These are phyloP conservation scores for Kazachstania bromeliacearum DNA, from an alignment of 805 yeast genomes.

Conservation along the genomic window DNA sequence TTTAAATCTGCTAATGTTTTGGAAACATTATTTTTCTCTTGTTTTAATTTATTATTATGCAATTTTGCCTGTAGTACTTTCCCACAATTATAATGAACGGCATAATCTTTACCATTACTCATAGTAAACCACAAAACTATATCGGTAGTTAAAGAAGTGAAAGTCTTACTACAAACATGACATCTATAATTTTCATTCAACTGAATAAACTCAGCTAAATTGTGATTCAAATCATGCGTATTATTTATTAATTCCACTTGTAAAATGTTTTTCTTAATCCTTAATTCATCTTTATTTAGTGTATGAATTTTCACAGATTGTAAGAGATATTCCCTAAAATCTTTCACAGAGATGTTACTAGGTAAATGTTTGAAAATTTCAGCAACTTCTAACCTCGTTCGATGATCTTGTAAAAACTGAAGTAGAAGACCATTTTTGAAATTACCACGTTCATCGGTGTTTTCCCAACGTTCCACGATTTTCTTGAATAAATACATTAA, in stretches of 20 bases:
- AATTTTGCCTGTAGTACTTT: constrained; percentile 14
- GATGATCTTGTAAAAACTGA: constrained; percentile 21
- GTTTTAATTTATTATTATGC: constrained; percentile 5
- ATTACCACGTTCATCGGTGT: constrained; percentile 11
- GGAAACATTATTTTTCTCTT: not conserved
- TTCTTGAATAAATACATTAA: constrained; percentile 34
- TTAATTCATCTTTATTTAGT: constrained; percentile 31
- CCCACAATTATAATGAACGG: constrained; percentile 24
- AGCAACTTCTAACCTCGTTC: constrained; percentile 14
- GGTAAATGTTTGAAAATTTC: constrained; percentile 45
- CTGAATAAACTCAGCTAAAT: constrained; percentile 30
- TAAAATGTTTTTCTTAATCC: constrained; percentile 39
- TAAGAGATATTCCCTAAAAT: constrained; percentile 37
- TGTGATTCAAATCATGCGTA: constrained; percentile 35
- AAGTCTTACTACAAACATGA: constrained; percentile 42
- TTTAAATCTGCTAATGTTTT: not conserved
- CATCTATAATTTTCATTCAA: constrained; percentile 44
- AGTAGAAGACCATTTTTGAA: not conserved
- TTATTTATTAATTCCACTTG: constrained; percentile 45
- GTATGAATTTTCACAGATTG: constrained; percentile 36
- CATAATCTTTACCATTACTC: constrained; percentile 9
- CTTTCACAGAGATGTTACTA: constrained; percentile 34
- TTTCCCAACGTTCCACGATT: constrained; percentile 29
- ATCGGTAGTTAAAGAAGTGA: constrained; percentile 15
- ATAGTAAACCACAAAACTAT: constrained; percentile 13